phyloP scores from a whole-genome alignment of 208 protist genomes.

The Vickermania spadyakhi region DNA sequence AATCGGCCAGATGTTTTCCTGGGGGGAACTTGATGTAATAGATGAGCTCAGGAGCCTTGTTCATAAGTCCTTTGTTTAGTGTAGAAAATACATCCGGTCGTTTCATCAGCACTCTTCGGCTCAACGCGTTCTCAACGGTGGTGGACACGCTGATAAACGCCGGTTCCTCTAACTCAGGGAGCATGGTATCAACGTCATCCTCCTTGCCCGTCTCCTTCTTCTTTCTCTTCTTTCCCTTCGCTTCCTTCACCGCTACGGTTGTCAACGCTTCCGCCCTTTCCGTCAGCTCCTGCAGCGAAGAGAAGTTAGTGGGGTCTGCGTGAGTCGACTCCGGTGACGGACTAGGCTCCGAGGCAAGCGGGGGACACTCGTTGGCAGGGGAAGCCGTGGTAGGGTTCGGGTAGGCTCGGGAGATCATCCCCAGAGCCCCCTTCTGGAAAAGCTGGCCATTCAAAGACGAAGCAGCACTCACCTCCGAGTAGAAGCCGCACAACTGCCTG shows the following conservation, averaged over 20 bases:
- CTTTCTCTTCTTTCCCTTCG: constrained; percentile 4
- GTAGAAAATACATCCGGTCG: constrained; percentile 59
- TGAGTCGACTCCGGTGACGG: background rate
- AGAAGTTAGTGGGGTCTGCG: background rate
- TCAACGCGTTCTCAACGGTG: constrained; percentile 56
- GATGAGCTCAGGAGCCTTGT: constrained; percentile 14
- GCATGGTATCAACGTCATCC: constrained; percentile 5
- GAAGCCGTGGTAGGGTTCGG: background rate
- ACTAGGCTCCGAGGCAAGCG: no score
- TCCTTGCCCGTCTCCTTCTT: background rate
- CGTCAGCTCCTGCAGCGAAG: constrained; percentile 6
- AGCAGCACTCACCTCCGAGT: constrained; percentile 6
- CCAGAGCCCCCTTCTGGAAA: constrained; percentile 14
- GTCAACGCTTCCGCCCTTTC: constrained; percentile 3
- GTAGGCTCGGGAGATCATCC: background rate
- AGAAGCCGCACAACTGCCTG: constrained; percentile 16
- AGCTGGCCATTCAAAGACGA: constrained; percentile 12
- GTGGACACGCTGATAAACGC: constrained; percentile 35
- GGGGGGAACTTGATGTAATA: constrained; percentile 58
- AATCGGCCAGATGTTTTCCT: constrained; percentile 41
- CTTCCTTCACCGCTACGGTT: constrained; percentile 4
- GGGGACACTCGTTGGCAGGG: no score
- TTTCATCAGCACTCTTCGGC: constrained; percentile 29
- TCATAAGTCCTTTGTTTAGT: constrained; percentile 20
- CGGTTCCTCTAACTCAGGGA: constrained; percentile 24